These are phyloP conservation scores for Volvox africanus DNA, from an alignment of 139 green algal species.

Conservation along the genomic window DNA sequence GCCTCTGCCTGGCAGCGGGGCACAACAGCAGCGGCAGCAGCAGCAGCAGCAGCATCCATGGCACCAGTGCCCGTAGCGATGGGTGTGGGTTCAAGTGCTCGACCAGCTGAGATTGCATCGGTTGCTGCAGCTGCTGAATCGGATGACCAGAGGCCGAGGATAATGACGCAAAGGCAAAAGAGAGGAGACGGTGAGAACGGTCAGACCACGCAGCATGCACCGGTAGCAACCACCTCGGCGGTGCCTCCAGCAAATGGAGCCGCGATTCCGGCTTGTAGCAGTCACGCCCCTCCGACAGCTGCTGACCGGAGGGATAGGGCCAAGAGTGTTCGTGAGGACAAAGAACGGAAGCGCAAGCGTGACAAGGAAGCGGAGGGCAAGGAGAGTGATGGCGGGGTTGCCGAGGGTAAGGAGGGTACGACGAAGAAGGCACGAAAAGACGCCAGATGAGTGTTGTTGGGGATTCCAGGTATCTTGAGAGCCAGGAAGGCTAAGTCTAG, in stretches of 20 bases:
- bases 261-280: not conserved
- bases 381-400: not conserved
- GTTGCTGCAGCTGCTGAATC: too few species aligned
- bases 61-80: not conserved
- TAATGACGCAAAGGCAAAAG: not conserved
- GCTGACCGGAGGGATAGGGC: not conserved
- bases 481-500: not conserved
- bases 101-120: not conserved
- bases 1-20: not conserved
- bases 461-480: not conserved
- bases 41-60: not conserved
- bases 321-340: not conserved
- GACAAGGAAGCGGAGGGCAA: not conserved
- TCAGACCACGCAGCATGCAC: not conserved
- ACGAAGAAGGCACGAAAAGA: not conserved
- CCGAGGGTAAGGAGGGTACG: not conserved
- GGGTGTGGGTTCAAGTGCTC: too few species aligned
- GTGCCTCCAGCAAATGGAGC: not conserved
- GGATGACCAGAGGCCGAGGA: not conserved
- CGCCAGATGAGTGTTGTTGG: not conserved
- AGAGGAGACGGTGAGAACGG: not conserved
- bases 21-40: not conserved
- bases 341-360: slow-evolving; percentile 19
- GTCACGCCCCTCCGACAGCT: not conserved
- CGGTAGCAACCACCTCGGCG: not conserved